These are phyloP conservation scores for Botryotinia calthae DNA, from an alignment of 2,329 filamentous ascomycete species.

Conservation along the genomic window DNA sequence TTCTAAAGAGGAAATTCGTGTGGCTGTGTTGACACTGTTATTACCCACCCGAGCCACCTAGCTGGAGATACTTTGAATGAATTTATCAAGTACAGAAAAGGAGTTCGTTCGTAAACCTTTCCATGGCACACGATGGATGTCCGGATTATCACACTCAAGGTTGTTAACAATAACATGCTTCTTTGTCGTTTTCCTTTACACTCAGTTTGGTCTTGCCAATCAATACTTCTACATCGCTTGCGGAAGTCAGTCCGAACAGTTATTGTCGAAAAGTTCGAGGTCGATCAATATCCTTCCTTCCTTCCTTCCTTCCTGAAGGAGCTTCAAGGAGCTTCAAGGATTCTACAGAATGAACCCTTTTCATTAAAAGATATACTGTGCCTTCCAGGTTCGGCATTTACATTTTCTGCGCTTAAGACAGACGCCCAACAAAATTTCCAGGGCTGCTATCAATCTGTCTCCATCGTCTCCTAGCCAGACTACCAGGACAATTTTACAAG, in stretches of 20 bases:
- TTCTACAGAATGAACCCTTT: neutral
- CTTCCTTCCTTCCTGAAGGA: too few relatives aligned
- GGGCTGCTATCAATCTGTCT: neutral
- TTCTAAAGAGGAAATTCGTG: neutral
- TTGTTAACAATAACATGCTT: too few relatives aligned
- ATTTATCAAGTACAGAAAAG: neutral
- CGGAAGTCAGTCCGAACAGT: neutral
- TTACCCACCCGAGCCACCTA: neutral
- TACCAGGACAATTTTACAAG: neutral
- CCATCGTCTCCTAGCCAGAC: neutral
- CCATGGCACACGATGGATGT: neutral
- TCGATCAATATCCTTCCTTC: neutral
- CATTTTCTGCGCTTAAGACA: neutral
- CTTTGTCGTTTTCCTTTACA: neutral
- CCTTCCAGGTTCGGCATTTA: neutral
- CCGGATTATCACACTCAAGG: neutral
- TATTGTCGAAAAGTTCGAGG: neutral
- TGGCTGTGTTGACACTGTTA: neutral
- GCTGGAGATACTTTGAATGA: neutral
- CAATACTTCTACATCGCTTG: neutral
- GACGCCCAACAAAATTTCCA: neutral
- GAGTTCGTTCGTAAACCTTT: neutral
- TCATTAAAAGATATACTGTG: neutral
- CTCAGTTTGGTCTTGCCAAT: neutral
- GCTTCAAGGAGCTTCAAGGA: neutral